Evolutionary conservation across 192 early-diverging fungal species (phyloP), one percentile per base, ranked within the genome.

Genomic region (Umbelopsis sp.): DNA sequence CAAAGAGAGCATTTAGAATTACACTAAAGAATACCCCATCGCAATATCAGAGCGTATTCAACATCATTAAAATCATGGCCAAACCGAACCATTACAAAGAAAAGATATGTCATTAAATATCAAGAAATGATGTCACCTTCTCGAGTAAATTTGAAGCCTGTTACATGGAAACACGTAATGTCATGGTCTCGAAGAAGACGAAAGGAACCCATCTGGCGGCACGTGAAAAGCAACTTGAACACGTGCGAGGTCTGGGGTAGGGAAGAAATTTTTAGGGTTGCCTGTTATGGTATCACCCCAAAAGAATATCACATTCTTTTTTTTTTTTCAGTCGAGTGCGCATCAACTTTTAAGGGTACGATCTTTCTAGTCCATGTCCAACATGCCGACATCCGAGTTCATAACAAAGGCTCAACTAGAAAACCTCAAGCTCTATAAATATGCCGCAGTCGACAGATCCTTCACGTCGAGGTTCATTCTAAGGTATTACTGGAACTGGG

Each of bases 391-490:
- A 31, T 45, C 66, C 17, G 68, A 69, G 16, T 50, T 52, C 45
- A 62, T 62, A 62, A 26, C 56, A 11, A 62, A 74, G 49, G 65
- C 70, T 16, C 65, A 78, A 25, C 65, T 78, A 5, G 72, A 83
- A 38, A 93, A 93, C 80, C 83, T 96, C 75, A 86, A 85, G 67
- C 84, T 86, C 56, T 97, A 97, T 87, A 91, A 91, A 77, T 96
- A 97, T 86, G 86, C 86, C 68, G 93, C 91, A 24, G 84, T 93
- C 16, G 95, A 97, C 85, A 92, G 94, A 80, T 94, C 91, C 22
- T 75, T 91, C 2, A 74, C 90, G 11, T 88, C 89, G 65, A 85
- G 85, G 76, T 94, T 91, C 77, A 81, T 92, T 45, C 84, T 97
- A 52, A 87, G 87, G 20, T 90, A 90, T 78, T 95, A 96, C 82